phyloP scores from a whole-genome alignment of 1,284 basidiomycete genomes.

The Taiwanofungus camphoratus region DNA sequence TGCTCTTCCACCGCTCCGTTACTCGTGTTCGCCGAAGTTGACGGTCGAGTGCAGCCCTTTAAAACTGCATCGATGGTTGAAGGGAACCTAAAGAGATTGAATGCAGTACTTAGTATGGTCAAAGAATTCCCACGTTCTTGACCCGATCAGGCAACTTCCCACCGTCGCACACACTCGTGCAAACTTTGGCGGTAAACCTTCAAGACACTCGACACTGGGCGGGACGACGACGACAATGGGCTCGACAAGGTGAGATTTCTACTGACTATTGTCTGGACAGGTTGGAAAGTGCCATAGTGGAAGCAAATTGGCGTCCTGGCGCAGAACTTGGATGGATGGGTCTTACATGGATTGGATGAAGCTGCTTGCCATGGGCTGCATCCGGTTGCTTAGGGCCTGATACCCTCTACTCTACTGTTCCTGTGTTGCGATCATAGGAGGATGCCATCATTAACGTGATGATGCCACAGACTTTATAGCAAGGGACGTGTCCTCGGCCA shows the following conservation, averaged over 20 bases:
- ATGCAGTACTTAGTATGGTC: background rate
- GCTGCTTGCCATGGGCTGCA: no score
- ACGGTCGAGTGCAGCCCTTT: constrained; percentile 37
- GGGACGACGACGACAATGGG: constrained; percentile 49
- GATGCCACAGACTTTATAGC: constrained; percentile 77
- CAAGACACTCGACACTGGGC: constrained; percentile 29
- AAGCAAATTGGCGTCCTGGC: constrained; percentile 10
- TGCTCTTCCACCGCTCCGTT: constrained; percentile 42
- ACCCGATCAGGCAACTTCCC: constrained; percentile 7
- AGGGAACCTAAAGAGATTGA: constrained; percentile 8
- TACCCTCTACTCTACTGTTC: no score
- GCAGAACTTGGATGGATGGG: constrained; percentile 32
- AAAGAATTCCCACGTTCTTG: constrained; percentile 13
- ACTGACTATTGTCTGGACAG: constrained; percentile 10
- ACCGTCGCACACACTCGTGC: constrained; percentile 8
- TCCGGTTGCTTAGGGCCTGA: no score
- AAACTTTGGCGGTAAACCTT: constrained; percentile 16
- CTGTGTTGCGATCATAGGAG: no score
- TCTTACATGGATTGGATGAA: constrained; percentile 32
- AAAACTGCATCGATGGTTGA: constrained; percentile 35
- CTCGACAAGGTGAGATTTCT: constrained; percentile 62
- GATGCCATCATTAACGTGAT: constrained; percentile 10
- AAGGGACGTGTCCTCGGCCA: constrained; percentile 97
- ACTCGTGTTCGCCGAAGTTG: constrained; percentile 33
- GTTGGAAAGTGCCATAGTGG: constrained; percentile 14